These are phyloP conservation scores for Mycosarcoma mackinlayi DNA, from an alignment of 1,284 basidiomycete species.

Conservation along the genomic window DNA sequence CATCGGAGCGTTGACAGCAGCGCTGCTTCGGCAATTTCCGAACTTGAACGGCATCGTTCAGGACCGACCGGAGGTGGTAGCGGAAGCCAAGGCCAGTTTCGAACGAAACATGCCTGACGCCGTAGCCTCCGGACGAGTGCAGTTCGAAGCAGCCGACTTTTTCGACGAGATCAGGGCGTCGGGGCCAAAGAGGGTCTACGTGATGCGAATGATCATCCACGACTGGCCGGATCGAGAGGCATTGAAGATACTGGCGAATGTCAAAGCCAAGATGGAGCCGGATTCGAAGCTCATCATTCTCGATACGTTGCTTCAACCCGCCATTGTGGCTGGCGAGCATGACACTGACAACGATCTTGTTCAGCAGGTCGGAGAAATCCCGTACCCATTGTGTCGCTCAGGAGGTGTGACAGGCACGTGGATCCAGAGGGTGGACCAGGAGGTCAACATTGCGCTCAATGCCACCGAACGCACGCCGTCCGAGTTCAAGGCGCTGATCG, in stretches of 20 bases:
- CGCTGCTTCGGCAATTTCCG: conserved; percentile 9
- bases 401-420: conserved; percentile 20
- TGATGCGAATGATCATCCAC: conserved; percentile 35
- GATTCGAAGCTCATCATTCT: conserved; percentile 32
- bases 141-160: conserved; percentile 22
- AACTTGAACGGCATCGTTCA: conserved; percentile 26
- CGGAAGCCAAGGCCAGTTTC: conserved; percentile 22
- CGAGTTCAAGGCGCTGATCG: conserved; percentile 25
- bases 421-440: conserved; percentile 17
- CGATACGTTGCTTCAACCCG: conserved; percentile 36
- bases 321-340: conserved; percentile 8
- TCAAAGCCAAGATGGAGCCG: conserved; percentile 23
- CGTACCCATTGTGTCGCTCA: conserved; percentile 24
- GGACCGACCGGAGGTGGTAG: conserved; percentile 22
- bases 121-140: conserved; percentile 22
- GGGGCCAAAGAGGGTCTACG: conserved; percentile 18
- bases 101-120: conserved; percentile 27
- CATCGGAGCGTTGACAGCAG: conserved; percentile 10
- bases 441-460: conserved; percentile 18
- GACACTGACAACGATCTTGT: conserved; percentile 1
- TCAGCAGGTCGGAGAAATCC: conserved; percentile 11
- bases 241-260: conserved; percentile 23
- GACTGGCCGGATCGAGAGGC: conserved; percentile 23
- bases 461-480: conserved; percentile 25
- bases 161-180: conserved; percentile 17